Evolutionary conservation across 768 basidiomycete genomes (phyloP).

Genomic region (Podaxis sp.): DNA sequence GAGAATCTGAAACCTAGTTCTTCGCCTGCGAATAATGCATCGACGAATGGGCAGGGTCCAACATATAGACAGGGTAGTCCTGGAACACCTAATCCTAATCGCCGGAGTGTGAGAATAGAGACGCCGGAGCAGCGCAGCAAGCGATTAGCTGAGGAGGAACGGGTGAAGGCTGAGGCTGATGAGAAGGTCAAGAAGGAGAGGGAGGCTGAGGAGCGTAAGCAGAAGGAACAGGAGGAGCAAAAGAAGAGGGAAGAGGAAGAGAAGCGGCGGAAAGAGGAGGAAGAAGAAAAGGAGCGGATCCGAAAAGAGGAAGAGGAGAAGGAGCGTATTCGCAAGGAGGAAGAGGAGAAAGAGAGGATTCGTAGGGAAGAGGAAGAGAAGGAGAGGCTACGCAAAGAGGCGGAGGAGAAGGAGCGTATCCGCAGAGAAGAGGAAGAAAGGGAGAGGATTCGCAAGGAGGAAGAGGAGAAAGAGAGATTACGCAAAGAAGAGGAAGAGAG

Average conservation of each 20-base stretch:
- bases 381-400: slow-evolving; percentile 29
- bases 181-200: slow-evolving; percentile 42
- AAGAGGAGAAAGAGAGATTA: slow-evolving; percentile 29
- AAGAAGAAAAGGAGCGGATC: slow-evolving; percentile 37
- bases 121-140: slow-evolving; percentile 47
- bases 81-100: slow-evolving; percentile 35
- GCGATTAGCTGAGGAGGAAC: slow-evolving; percentile 47
- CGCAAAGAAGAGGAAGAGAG: slow-evolving; percentile 33
- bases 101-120: slow-evolving; percentile 61
- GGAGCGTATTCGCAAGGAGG: slow-evolving; percentile 27
- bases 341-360: slow-evolving; percentile 32
- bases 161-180: slow-evolving; percentile 42
- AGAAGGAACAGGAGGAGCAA: slow-evolving; percentile 29
- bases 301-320: slow-evolving; percentile 50
- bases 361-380: slow-evolving; percentile 48
- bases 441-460: slow-evolving; percentile 20
- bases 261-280: slow-evolving; percentile 37
- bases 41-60: slow-evolving; percentile 31
- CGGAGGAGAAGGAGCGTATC: slow-evolving; percentile 31
- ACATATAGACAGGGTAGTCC: slow-evolving; percentile 39
- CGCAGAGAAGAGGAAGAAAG: slow-evolving; percentile 30
- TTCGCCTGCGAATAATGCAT: slow-evolving; percentile 36
- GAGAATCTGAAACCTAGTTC: slow-evolving; percentile 50
- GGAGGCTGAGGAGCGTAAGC: slow-evolving; percentile 43
- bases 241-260: slow-evolving; percentile 36